Conservation (phyloP, 2,329 filamentous ascomycete species). For the Talaromyces sp. region DNA sequence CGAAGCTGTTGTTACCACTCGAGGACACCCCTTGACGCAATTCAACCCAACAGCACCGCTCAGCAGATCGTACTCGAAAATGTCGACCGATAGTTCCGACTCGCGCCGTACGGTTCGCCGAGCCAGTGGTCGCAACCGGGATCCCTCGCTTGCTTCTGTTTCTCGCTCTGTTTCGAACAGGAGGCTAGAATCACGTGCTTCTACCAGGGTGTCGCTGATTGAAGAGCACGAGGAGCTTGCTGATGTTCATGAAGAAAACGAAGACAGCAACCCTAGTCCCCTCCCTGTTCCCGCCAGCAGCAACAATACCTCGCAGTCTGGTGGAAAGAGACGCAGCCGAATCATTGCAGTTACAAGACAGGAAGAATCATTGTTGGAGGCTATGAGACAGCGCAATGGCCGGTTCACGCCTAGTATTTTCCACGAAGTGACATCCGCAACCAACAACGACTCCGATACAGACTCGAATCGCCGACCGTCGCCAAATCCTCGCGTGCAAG, state of each 20-base stretch:
- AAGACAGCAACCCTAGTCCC: background rate
- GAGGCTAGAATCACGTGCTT: conserved; percentile 23
- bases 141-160: conserved; percentile 24
- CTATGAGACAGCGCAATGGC: conserved; percentile 45
- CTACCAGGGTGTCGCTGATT: conserved; percentile 29
- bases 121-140: conserved; percentile 13
- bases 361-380: conserved; percentile 48
- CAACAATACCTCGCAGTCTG: background rate
- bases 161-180: conserved; percentile 19
- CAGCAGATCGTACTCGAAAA: conserved; percentile 17
- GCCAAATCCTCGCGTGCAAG: conserved; percentile 27
- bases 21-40: conserved; percentile 21
- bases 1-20: conserved; percentile 31
- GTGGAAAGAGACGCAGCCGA: conserved; percentile 36
- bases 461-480: conserved; percentile 25
- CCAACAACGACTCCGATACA: conserved; percentile 20
- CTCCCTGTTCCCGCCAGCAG: background rate
- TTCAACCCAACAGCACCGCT: conserved; percentile 22
- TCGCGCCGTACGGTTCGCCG: conserved; percentile 8
- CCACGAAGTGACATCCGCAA: conserved; percentile 17
- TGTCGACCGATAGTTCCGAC: conserved; percentile 21
- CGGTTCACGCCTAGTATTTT: conserved; percentile 41
- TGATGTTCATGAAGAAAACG: conserved; percentile 1
- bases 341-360: conserved; percentile 51
- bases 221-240: conserved; percentile 24